Conservation (phyloP, 139 green algal genomes). For the Chlorella sp. region DNA sequence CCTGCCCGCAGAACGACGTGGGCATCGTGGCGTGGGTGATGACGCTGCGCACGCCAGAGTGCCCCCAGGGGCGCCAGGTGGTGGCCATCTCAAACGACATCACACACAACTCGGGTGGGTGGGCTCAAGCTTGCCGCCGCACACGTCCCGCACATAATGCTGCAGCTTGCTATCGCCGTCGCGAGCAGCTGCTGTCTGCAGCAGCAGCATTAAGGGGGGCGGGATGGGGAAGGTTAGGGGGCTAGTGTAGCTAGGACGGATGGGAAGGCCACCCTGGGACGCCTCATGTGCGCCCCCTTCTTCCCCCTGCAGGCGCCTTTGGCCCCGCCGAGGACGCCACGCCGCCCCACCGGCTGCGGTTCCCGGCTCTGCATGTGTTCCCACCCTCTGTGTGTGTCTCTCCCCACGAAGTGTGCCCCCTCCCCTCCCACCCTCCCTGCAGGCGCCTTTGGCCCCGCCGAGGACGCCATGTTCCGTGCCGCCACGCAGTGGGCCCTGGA, state of each 20-base stretch:
- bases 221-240: too few species aligned
- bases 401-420: not conserved
- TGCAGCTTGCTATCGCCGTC: too few species aligned
- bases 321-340: not conserved
- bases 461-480: conserved; percentile 93
- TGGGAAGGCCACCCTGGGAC: too few species aligned
- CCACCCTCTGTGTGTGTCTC: not conserved
- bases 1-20: conserved; percentile 81
- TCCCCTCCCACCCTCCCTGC: not conserved
- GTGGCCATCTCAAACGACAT: conserved; percentile 98
- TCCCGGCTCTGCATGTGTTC: too few species aligned
- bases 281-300: too few species aligned
- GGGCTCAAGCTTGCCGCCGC: not conserved
- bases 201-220: too few species aligned
- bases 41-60: conserved; percentile 91
- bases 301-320: not conserved
- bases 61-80: conserved; percentile 76
- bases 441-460: conserved; percentile 85
- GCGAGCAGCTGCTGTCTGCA: not conserved
- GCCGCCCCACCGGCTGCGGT: too few species aligned
- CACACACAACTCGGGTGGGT: conserved; percentile 83
- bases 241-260: too few species aligned
- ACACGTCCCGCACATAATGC: too few species aligned
- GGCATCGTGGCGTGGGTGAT: conserved; percentile 95
- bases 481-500: conserved; percentile 83